Evolutionary conservation across 352 stramenopile species (phyloP).

Genomic region (Plasmopara muralis): DNA sequence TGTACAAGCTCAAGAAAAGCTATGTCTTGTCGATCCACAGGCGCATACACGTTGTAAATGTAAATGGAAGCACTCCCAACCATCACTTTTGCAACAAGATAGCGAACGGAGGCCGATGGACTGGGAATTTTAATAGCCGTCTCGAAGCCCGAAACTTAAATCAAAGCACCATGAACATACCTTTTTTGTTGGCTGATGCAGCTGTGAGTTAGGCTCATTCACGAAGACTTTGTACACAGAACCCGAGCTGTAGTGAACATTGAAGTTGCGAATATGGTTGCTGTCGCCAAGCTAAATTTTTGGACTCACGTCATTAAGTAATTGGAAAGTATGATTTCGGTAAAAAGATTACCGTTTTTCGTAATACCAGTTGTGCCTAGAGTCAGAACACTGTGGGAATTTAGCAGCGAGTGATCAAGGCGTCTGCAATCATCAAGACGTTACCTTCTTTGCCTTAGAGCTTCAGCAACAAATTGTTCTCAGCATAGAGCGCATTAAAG

Average conservation of each 20-base stretch:
- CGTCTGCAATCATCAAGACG: background rate
- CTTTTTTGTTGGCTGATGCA: background rate
- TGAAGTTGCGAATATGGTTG: background rate
- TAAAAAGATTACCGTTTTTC: background rate
- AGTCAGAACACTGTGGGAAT: background rate
- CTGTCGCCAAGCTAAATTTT: background rate
- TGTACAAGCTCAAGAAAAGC: background rate
- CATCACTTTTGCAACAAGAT: slow-evolving; percentile 1
- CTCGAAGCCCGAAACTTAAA: background rate
- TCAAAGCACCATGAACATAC: slow-evolving; percentile 1
- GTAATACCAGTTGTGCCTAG: background rate
- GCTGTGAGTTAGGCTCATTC: background rate
- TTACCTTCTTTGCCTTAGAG: background rate
- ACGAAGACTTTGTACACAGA: slow-evolving; percentile 1
- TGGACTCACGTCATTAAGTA: background rate
- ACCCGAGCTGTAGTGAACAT: background rate
- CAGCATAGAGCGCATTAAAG: background rate
- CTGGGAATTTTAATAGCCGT: background rate
- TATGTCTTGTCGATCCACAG: background rate
- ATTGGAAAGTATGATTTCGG: background rate
- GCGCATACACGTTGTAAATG: background rate
- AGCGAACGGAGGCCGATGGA: background rate
- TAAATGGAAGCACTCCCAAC: background rate
- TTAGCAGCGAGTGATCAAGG: background rate
- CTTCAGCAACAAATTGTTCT: background rate